These are phyloP conservation scores for Starmera amethionina DNA, from an alignment of 805 yeast species.

Conservation along the genomic window DNA sequence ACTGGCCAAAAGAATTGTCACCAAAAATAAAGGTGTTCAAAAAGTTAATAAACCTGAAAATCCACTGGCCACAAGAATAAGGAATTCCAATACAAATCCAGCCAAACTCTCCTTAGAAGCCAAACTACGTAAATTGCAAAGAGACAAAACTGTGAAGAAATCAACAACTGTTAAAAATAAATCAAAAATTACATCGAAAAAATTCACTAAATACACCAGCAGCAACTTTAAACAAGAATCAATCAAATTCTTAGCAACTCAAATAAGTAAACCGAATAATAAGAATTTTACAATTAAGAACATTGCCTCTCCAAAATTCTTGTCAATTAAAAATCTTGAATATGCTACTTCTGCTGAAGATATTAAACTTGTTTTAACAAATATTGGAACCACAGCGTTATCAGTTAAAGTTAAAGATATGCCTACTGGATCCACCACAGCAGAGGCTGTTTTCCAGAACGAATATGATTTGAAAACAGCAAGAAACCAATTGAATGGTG, in stretches of 20 bases:
- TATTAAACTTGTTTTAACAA: slow-evolving; percentile 15
- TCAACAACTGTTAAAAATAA: too few species aligned
- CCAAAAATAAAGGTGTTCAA: background rate
- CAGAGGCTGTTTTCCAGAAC: slow-evolving; percentile 24
- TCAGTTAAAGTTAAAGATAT: slow-evolving; percentile 22
- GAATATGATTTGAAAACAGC: slow-evolving; percentile 22
- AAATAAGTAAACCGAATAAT: background rate
- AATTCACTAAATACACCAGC: background rate
- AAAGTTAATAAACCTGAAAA: too few species aligned
- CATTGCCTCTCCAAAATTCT: slow-evolving; percentile 13
- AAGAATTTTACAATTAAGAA: slow-evolving; percentile 13
- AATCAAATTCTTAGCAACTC: background rate
- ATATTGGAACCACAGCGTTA: slow-evolving; percentile 13
- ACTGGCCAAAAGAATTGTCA: background rate
- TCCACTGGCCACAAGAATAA: background rate
- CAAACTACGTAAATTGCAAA: too few species aligned
- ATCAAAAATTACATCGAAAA: too few species aligned
- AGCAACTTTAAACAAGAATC: background rate
- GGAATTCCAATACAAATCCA: background rate
- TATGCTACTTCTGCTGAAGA: slow-evolving; percentile 22
- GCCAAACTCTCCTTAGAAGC: too few species aligned
- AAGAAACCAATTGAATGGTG: slow-evolving; percentile 26
- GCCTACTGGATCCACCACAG: slow-evolving; percentile 29
- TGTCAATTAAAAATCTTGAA: slow-evolving; percentile 22
- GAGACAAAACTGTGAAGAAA: too few species aligned